Base-by-base conservation (phyloP, 306 rosid genomes). In the Fagus crenata region DNA sequence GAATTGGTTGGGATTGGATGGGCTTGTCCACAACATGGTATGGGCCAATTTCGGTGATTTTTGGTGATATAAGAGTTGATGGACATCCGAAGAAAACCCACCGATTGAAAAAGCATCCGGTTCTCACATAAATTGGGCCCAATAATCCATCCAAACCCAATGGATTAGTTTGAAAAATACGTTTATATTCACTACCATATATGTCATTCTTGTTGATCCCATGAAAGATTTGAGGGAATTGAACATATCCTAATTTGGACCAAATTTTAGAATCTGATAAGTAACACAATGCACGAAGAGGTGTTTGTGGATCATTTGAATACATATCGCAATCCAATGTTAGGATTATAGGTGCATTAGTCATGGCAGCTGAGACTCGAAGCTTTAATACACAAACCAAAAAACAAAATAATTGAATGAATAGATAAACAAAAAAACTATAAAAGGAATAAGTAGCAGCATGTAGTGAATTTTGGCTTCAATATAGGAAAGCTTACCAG, bases 291-390 rank as follows among this genome's bases (percentile, higher is more conserved):
- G 14, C 80, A 0, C 88, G 81, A 28, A 7, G 40, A 2, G 67
- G 85, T 0, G 88, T 82, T 69, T 77, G 49, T 0, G 90, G 88
- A 36, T 87, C 88, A 31, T 87, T 87, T 2, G 90, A 82, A 32
- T 74, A 77, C 33, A 6, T 85, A 72, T 87, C 90, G 17, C 90
- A 84, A 3, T 87, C 88, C 7, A 75, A 36, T 40, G 83, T 84
- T 0, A 82, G 72, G 59, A 85, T 43, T 18, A 87, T 56, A 7
- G 89, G 86, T 7, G 91, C 85, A 69, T 87, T 87, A 13, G 72
- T 85, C 87, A 87, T 82, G 49, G 32, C 9, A 4, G 89, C 87
- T 1, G 91, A 87, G 14, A 87, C 85, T 49, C 91, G 87, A 80
- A 87, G 78, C 91, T 65, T 65, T 22, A 65, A 65, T 33, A 37